Evolutionary conservation across 192 early-diverging fungal species (phyloP).

Genomic region (Coemansia umbellata): DNA sequence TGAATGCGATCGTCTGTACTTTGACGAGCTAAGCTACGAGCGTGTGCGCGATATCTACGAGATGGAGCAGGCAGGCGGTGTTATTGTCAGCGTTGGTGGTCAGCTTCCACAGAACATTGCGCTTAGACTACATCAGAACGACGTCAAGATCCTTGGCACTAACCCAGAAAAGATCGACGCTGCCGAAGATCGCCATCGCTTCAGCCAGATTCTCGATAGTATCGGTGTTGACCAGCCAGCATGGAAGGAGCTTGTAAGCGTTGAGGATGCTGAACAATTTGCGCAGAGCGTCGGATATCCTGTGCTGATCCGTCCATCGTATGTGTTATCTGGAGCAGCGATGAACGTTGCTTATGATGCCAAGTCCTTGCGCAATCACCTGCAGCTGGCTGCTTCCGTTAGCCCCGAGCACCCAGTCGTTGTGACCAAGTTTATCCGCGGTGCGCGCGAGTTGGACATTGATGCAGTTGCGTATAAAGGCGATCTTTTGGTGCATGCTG

Average conservation of each 20-base stretch:
- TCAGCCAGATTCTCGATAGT: conserved; percentile 83
- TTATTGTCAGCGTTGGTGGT: conserved; percentile 89
- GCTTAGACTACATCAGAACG: conserved; percentile 66
- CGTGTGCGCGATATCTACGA: conserved; percentile 96
- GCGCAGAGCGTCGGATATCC: conserved; percentile 84
- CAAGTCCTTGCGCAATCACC: conserved; percentile 63
- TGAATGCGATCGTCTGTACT: conserved; percentile 98
- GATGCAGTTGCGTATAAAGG: conserved; percentile 89
- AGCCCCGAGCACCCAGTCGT: conserved; percentile 96
- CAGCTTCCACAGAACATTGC: conserved; percentile 98
- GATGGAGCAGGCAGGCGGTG: conserved; percentile 75
- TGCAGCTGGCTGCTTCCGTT: conserved; percentile 79
- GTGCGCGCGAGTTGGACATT: conserved; percentile 92
- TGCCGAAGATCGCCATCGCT: conserved; percentile 95
- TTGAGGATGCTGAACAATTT: conserved; percentile 82
- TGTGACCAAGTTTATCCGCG: conserved; percentile 93
- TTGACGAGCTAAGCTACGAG: conserved; percentile 92
- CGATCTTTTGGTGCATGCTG: conserved; percentile 77
- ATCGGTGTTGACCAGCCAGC: conserved; percentile 95
- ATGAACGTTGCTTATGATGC: conserved; percentile 94
- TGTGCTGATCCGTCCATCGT: conserved; percentile 92
- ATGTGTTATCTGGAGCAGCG: conserved; percentile 95
- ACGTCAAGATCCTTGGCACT: conserved; percentile 88
- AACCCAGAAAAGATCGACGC: conserved; percentile 85
- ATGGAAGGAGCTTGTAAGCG: conserved; percentile 89